A percentile compares a stretch with the other conserved stretches of the same genome.
Conservation (phyloP, 202 grass and related monocot genomes). For the Elaeis oleifera region DNA sequence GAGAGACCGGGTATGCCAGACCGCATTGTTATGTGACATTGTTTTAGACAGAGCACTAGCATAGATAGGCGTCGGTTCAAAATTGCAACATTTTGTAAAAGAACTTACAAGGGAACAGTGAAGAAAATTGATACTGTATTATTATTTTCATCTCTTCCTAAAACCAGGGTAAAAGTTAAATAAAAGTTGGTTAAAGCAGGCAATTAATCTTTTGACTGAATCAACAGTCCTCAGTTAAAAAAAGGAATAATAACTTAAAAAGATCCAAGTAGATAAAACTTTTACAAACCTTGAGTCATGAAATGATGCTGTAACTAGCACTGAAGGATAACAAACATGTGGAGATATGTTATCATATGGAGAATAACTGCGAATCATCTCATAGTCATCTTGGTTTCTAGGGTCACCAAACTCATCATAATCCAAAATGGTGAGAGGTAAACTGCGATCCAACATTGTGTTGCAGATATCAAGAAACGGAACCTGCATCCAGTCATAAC, state of each 20-base stretch:
- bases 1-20: too few species aligned
- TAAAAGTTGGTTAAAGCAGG: too few species aligned
- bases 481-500: constrained; percentile 42
- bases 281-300: constrained; percentile 66
- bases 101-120: too few species aligned
- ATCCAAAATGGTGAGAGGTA: constrained; percentile 90
- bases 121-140: too few species aligned
- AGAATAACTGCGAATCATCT: constrained; percentile 59
- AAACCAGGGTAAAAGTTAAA: too few species aligned
- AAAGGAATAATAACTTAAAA: not conserved
- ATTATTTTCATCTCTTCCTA: too few species aligned
- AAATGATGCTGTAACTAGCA: constrained; percentile 69
- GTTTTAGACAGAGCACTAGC: too few species aligned
- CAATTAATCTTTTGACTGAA: too few species aligned
- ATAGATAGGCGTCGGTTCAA: too few species aligned
- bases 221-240: too few species aligned
- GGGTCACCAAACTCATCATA: constrained; percentile 90
- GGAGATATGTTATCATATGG: constrained; percentile 68
- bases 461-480: constrained; percentile 94
- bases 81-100: too few species aligned
- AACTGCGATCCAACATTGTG: constrained; percentile 79
- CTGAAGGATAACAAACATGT: constrained; percentile 59
- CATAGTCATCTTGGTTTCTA: constrained; percentile 59
- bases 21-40: too few species aligned
- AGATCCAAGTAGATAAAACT: not conserved